phyloP scores from a whole-genome alignment of 2,329 filamentous ascomycete species.

The Hirsutella minnesotensis region DNA sequence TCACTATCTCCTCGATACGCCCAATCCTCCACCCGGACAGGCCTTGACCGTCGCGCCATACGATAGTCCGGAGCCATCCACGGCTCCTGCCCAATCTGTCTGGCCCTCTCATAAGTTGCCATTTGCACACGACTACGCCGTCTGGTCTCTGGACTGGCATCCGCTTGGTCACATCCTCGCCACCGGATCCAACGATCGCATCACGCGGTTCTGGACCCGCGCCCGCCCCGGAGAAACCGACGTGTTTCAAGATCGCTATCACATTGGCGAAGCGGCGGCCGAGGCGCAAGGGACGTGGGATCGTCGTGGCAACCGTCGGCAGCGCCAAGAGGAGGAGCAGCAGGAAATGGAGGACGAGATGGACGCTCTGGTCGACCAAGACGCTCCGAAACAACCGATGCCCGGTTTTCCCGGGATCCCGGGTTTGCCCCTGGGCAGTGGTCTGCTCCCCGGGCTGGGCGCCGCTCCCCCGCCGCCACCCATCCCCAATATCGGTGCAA shows the following conservation, averaged over 20 bases:
- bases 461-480: slow-evolving; percentile 26
- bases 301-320: slow-evolving; percentile 61
- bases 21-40: slow-evolving; percentile 68
- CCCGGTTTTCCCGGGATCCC: slow-evolving; percentile 46
- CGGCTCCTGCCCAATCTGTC: slow-evolving; percentile 78
- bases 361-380: slow-evolving; percentile 82
- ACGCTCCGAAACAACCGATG: slow-evolving; percentile 45
- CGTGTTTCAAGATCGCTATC: slow-evolving; percentile 81
- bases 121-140: slow-evolving; percentile 85
- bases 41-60: slow-evolving; percentile 68
- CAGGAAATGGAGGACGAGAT: slow-evolving; percentile 88
- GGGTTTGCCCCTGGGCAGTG: slow-evolving; percentile 37
- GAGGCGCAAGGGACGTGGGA: slow-evolving; percentile 95
- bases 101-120: slow-evolving; percentile 79
- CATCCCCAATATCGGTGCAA: slow-evolving; percentile 38
- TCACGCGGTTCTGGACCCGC: slow-evolving; percentile 93
- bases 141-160: slow-evolving; percentile 98
- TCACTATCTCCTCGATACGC: slow-evolving; percentile 93
- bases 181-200: slow-evolving; percentile 90
- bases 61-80: slow-evolving; percentile 67
- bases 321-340: slow-evolving; percentile 85
- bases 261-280: slow-evolving; percentile 86
- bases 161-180: slow-evolving; percentile 90
- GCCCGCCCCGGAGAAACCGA: slow-evolving; percentile 78
- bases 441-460: slow-evolving; percentile 27